Base-by-base conservation (phyloP, 179 eudicot species). In the Sideroxylon spinosum region DNA sequence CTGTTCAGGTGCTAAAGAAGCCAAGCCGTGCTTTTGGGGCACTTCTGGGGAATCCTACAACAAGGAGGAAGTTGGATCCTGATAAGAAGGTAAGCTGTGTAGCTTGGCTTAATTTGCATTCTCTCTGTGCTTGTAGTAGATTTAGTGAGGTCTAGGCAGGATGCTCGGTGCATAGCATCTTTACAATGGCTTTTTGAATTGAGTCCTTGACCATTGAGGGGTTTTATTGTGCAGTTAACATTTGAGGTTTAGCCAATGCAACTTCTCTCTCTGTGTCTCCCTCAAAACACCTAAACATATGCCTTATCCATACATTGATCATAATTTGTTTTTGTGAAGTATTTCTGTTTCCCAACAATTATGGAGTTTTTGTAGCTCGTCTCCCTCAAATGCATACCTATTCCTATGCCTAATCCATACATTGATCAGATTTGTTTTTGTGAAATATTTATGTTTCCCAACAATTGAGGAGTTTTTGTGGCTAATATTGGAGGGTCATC, bases 11-110 rank as follows among this genome's bases (percentile, higher is more conserved):
- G 84, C 71, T 87, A 64, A 93, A 91, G 87, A 93, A 90, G 82
- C 96, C 98, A 53, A 88, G 84, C 71, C 88, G 89, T 81, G 92
- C 86, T 80, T 89, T 94, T 89, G 99, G 97, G 77, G 94, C 96
- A 53, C 66, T 93, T 81, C 83, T 93, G 61, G 98, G 98, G 68
- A 89, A 77, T 81, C 83, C 95, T 55, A 56, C 86, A 9, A 64
- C 88, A 57, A 93, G 89, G 86, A 88, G 89, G 82, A 93, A 90
- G 79, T 78, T 80, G 28, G 88, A 83, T 84, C 50, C 82, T 28
- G 81, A 78, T 78, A 88, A 79, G 67, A 84, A 79, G 75, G 93
- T 87, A 55, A 60, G 68, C 60, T 74, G 14, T 32, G 19, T 37
- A 44, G 22, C 13, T n/a, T 60, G 5, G 64, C 53, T 74, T 59